Conservation (phyloP, 345 rosid species). For the Raphanus raphanistrum region DNA sequence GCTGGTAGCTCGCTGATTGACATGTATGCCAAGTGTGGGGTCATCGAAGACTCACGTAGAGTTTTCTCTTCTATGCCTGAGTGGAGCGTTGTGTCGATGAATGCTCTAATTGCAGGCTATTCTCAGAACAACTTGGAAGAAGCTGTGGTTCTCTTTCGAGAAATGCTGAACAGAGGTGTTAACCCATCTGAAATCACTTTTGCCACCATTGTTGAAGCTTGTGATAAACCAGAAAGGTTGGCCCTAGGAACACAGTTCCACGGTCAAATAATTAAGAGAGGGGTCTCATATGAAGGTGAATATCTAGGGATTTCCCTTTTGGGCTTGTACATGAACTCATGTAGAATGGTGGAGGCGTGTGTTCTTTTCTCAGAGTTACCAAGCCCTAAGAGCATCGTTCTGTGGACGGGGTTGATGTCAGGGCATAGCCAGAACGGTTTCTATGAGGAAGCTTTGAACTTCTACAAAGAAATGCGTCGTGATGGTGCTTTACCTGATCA, state of each 20-base stretch:
- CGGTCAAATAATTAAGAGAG: constrained; percentile 58
- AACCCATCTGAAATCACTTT: constrained; percentile 72
- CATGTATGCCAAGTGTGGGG: constrained; percentile 79
- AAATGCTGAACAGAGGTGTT: constrained; percentile 61
- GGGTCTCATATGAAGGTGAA: constrained; percentile 58
- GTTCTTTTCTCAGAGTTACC: constrained; percentile 63
- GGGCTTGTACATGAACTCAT: constrained; percentile 72
- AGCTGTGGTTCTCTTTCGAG: constrained; percentile 55
- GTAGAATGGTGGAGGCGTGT: constrained; percentile 53
- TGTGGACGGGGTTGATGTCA: constrained; percentile 88
- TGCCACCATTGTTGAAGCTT: constrained; percentile 78
- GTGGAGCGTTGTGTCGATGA: constrained; percentile 68
- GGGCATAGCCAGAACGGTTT: constrained; percentile 71
- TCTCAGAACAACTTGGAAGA: constrained; percentile 51
- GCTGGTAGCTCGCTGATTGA: constrained; percentile 87
- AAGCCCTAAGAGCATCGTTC: constrained; percentile 55
- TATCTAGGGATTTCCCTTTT: constrained; percentile 72
- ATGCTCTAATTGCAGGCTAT: constrained; percentile 85
- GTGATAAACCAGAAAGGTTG: constrained; percentile 54
- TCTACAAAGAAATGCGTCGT: constrained; percentile 64
- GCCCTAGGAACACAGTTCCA: constrained; percentile 70
- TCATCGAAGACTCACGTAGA: constrained; percentile 46
- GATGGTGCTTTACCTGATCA: constrained; percentile 69
- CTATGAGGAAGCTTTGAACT: constrained; percentile 62
- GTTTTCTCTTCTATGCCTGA: constrained; percentile 59